A percentile compares a stretch with the other conserved stretches of the same genome.
phyloP scores from a whole-genome alignment of 768 basidiomycete genomes.

The Cyclocybe cylindracea region DNA sequence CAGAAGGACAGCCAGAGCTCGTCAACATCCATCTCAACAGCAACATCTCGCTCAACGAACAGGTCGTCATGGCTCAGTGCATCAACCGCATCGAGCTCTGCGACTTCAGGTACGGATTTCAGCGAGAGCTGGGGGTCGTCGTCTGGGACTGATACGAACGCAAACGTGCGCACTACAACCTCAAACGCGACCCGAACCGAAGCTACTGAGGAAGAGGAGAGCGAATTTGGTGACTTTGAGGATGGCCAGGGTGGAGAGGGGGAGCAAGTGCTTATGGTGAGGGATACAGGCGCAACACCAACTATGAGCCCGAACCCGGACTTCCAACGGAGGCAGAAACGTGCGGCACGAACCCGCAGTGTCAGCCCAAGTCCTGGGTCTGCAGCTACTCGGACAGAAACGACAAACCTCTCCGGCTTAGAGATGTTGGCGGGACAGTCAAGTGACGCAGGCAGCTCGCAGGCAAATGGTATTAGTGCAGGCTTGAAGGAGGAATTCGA shows the following conservation, averaged over 20 bases:
- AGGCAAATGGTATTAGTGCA: too few relatives aligned
- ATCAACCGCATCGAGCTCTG: conserved; percentile 4
- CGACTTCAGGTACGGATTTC: conserved; percentile 4
- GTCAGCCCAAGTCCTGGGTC: too few relatives aligned
- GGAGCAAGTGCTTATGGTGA: conserved; percentile 39
- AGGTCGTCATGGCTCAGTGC: conserved; percentile 10
- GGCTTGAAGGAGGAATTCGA: conserved; percentile 9
- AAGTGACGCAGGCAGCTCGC: too few relatives aligned
- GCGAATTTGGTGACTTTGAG: conserved; percentile 20
- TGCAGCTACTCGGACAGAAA: too few relatives aligned
- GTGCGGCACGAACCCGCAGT: background rate
- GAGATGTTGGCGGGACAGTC: too few relatives aligned
- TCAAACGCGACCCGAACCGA: background rate
- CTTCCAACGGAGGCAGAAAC: conserved; percentile 32
- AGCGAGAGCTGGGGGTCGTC: conserved; percentile 4
- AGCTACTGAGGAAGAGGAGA: conserved; percentile 5
- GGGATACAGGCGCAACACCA: conserved; percentile 51
- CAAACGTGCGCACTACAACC: background rate
- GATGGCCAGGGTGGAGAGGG: conserved; percentile 6
- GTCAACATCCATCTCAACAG: conserved; percentile 9
- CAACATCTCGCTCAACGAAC: conserved; percentile 6
- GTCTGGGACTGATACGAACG: conserved; percentile 4
- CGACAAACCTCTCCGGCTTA: too few relatives aligned
- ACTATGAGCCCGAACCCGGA: conserved; percentile 51
- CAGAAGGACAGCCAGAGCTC: conserved; percentile 24